Conservation (phyloP, 495 filamentous ascomycete species). For the Cercophora scortea region DNA sequence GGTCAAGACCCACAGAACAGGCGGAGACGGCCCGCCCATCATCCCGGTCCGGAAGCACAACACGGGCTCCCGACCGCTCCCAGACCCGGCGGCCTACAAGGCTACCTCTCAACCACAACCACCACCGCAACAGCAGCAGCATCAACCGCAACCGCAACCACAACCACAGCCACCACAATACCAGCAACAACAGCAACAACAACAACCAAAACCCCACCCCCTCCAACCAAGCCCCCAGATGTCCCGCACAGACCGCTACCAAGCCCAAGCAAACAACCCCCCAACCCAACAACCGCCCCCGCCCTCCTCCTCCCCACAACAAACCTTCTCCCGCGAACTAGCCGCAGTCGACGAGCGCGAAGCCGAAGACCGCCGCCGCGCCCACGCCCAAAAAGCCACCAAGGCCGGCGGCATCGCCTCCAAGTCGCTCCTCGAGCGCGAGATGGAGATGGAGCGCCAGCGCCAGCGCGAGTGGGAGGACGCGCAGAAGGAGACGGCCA, state of each 20-base stretch:
- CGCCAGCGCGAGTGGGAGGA: conserved; percentile 94
- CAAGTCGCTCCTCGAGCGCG: conserved; percentile 81
- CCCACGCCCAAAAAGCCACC: conserved; percentile 57
- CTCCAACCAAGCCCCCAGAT: conserved; percentile 15
- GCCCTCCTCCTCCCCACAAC: not conserved
- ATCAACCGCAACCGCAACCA: conserved; percentile 2
- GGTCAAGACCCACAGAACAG: conserved; percentile 18
- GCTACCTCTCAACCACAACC: conserved; percentile 12
- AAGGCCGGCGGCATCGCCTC: conserved; percentile 68
- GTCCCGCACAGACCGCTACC: conserved; percentile 37
- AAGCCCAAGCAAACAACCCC: conserved; percentile 32
- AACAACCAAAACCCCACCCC: conserved; percentile 5
- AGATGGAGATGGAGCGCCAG: conserved; percentile 93
- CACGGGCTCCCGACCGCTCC: conserved; percentile 26
- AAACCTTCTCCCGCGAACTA: conserved; percentile 52
- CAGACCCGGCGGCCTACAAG: conserved; percentile 24
- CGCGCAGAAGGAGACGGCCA: conserved; percentile 64
- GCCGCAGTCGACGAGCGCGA: conserved; percentile 52
- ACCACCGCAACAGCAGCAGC: not conserved
- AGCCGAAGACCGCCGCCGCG: conserved; percentile 59
- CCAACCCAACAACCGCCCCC: conserved; percentile 29
- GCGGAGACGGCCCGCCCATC: conserved; percentile 22
- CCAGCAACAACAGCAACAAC: conserved; percentile 19
- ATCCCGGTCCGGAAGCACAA: conserved; percentile 17
- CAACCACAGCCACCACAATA: conserved; percentile 7